Evolutionary conservation across 257 asterid species (phyloP), one percentile per base, ranked within the genome.

Genomic region (Linderniella brevidens): DNA sequence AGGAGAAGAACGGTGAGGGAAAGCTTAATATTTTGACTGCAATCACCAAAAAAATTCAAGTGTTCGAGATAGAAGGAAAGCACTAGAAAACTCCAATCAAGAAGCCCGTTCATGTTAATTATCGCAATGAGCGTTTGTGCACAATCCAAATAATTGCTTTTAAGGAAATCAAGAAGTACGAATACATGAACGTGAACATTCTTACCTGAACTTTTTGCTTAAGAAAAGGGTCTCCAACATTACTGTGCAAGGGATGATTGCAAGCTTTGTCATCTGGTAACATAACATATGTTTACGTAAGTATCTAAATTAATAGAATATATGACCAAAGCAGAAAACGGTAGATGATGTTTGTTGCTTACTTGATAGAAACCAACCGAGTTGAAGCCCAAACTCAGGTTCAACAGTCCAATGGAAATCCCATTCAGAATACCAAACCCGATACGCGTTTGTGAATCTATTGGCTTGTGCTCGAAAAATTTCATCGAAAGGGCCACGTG

Each of bases 321-420:
- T 25, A 25, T 25, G 32, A 25, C 32, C 3, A 25, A 25, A 3
- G 3, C 32, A 25, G 6, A 25, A 25, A 25, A 25, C 3, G 32
- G 32, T 6, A 25, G 10, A 15, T 6, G 16, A 45, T 15, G 19
- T 45, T 7, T 15, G 19, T 45, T 7, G 4, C 5, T 46, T 55
- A 80, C 95, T 93, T 80, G 95, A 69, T 84, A 84, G 65, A 80
- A 84, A 54, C 95, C 95, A 67, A 84, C 93, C 36, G 93, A 84
- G 67, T 84, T 80, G 71, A 85, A 85, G 52, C 96, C 93, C 48
- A 80, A 62, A 67, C 93, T 80, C 71, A 85, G 96, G 80, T 85
- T 85, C 40, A 85, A 58, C 57, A 86, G 56, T 61, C 94, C 93
- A 60, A 86, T 86, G 19, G 96, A 86, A 64, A 68, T 77, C 59